phyloP scores from a whole-genome alignment of 1,284 basidiomycete species.

The Puccinia brachypodii region DNA sequence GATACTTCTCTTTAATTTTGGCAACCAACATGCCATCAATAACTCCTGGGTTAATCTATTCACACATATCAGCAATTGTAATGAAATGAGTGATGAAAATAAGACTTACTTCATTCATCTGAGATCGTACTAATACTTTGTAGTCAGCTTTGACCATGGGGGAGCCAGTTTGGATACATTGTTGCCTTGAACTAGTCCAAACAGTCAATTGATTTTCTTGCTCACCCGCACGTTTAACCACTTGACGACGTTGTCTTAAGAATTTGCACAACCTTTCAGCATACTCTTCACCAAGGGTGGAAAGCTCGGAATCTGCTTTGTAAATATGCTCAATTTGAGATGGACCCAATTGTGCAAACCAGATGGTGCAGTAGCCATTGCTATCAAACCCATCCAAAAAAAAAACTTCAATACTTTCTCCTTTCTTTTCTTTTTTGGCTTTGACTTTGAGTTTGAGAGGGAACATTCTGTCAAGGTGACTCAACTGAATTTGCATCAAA shows the following conservation, averaged over 20 bases:
- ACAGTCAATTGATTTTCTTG: constrained; percentile 59
- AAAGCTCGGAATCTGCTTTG: constrained; percentile 96
- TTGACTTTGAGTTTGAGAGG: neutral
- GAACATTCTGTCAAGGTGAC: neutral
- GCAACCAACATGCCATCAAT: constrained; percentile 92
- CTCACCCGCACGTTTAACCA: constrained; percentile 52
- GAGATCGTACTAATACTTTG: constrained; percentile 44
- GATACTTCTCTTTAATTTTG: constrained; percentile 83
- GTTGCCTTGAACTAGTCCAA: constrained; percentile 91
- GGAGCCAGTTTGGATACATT: constrained; percentile 87
- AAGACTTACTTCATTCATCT: constrained; percentile 46
- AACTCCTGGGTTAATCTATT: constrained; percentile 87
- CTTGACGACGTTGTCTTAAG: constrained; percentile 54
- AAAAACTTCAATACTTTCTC: neutral
- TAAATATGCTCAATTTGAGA: constrained; percentile 92
- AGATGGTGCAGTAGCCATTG: constrained; percentile 46
- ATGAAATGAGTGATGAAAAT: neutral
- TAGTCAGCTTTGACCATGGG: constrained; percentile 47
- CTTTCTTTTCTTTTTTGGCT: too few relatives aligned
- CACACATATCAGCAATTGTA: neutral
- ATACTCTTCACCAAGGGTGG: constrained; percentile 91
- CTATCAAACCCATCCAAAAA: constrained; percentile 1
- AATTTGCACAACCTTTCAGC: constrained; percentile 64
- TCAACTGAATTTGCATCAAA: constrained; percentile 49
- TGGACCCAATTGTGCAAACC: constrained; percentile 44